Evolutionary conservation across 768 basidiomycete genomes (phyloP).

Genomic region (Coprinopsis strossmayeri): DNA sequence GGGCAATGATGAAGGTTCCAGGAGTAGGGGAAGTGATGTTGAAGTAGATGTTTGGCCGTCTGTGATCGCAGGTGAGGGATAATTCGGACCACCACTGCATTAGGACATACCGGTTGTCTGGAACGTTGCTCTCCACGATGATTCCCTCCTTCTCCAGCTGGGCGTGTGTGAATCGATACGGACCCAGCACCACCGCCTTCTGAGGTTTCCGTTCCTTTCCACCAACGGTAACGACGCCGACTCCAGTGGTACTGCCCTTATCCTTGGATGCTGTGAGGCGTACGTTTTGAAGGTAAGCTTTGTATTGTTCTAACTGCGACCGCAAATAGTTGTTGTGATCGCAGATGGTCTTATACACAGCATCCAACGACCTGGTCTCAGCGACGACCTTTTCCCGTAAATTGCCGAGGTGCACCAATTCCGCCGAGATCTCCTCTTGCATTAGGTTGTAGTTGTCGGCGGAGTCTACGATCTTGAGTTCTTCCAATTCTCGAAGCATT

Average conservation of each 20-base stretch:
- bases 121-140: constrained; percentile 98
- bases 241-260: constrained; percentile 80
- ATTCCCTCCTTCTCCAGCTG: constrained; percentile 99
- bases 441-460: constrained; percentile 86
- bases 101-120: constrained; percentile 80
- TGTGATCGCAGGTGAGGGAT: constrained; percentile 23
- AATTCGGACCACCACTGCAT: constrained; percentile 1
- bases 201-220: constrained; percentile 94
- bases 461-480: constrained; percentile 77
- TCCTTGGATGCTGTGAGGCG: constrained; percentile 85
- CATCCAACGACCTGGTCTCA: constrained; percentile 89
- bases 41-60: constrained; percentile 98
- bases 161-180: constrained; percentile 96
- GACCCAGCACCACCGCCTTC: constrained; percentile 85
- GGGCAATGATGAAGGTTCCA: constrained; percentile 96
- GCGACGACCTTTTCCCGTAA: constrained; percentile 90
- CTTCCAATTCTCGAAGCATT: constrained; percentile 94
- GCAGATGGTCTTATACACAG: constrained; percentile 98
- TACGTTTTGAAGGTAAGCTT: constrained; percentile 97
- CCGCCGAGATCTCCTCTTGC: constrained; percentile 95
- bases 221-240: constrained; percentile 92
- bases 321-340: constrained; percentile 98
- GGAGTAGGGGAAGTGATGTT: constrained; percentile 97
- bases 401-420: constrained; percentile 94
- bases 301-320: constrained; percentile 97